Percentiles rank a stretch among this genome's conserved stretches.
Evolutionary conservation across 129 eudicot species (phyloP).

Genomic region (Rutidosis leptorrhynchoides): DNA sequence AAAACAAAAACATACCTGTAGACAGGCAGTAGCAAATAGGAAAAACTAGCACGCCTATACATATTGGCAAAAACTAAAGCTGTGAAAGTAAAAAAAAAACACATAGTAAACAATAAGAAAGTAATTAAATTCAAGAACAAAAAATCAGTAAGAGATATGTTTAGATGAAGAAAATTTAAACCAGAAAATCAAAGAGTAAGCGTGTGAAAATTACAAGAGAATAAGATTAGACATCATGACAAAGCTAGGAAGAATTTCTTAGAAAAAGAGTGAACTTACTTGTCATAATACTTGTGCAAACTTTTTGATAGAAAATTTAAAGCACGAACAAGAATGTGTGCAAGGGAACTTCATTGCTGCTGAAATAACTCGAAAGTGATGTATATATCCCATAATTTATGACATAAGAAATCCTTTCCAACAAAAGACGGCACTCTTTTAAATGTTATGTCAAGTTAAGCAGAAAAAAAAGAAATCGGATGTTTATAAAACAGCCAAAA

Average conservation of each 20-base stretch:
- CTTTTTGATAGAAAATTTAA: conserved; percentile 72
- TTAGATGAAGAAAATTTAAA: no score
- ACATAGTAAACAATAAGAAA: no score
- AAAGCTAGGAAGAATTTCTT: conserved; percentile 10
- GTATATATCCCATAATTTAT: conserved; percentile 80
- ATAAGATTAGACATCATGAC: background rate
- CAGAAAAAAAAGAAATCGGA: conserved; percentile 3
- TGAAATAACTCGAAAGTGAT: conserved; percentile 68
- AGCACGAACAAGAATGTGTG: conserved; percentile 54
- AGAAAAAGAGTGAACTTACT: conserved; percentile 44
- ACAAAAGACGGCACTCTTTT: conserved; percentile 63
- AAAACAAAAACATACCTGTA: no score
- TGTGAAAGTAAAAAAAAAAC: no score
- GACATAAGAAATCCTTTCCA: conserved; percentile 75
- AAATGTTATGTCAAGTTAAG: conserved; percentile 48
- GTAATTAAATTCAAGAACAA: no score
- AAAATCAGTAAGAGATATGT: no score
- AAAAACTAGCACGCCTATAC: no score
- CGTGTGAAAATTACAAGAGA: background rate
- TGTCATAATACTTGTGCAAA: no score
- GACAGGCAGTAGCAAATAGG: no score
- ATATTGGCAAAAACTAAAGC: no score
- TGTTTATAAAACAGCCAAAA: conserved; percentile 2
- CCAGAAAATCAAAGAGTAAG: background rate
- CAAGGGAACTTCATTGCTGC: conserved; percentile 66